Base-by-base conservation (phyloP, 106 monocot species). In the Acanthochlamys bracteata region DNA sequence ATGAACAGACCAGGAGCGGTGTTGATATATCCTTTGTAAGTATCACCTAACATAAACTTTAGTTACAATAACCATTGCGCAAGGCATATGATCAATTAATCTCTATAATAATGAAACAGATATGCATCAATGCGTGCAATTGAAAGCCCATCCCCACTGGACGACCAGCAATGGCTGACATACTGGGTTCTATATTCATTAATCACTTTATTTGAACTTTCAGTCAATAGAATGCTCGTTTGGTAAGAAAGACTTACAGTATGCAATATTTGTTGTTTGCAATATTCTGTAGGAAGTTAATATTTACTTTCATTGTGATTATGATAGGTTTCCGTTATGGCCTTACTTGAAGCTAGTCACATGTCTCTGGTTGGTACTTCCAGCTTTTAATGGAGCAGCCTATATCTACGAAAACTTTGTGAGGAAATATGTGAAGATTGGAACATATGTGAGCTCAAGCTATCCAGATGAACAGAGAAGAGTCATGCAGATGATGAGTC, bases 101-200 rank as follows among this genome's bases (percentile, higher is more conserved):
- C 6, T 15, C 42, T 45, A 9, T 56, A 20, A 2, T 24, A 23
- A 39, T 40, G 46, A 0, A 53, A 6, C 61, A 96, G 95, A 56
- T 96, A 90, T 49, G 86, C 95, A 23, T 96, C 95, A 16, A 82
- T 87, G 69, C 79, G 90, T 10, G 95, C 95, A 12, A 96, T 96
- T 33, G 95, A 96, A 74, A 83, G 78, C 66, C 95, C 95, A 59
- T 82, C 87, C 7, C 33, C 82, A 0, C 58, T 96, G n/a, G 95
- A 96, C 43, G 95, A 96, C 67, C 90, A 90, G 72, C 95, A 96
- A 62, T 96, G 95, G 95, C 80, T 96, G 17, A 96, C 95, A 27
- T 96, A 96, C 56, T 96, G 95, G 95, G 64, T 96, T 20, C n/a
- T 96, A 15, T 87, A 96, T 68, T 96, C 95, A 10, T 57, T 96